Evolutionary conservation across 805 yeast genomes (phyloP), one percentile per base, ranked within the genome.

Genomic region (Grigorovia humatica): DNA sequence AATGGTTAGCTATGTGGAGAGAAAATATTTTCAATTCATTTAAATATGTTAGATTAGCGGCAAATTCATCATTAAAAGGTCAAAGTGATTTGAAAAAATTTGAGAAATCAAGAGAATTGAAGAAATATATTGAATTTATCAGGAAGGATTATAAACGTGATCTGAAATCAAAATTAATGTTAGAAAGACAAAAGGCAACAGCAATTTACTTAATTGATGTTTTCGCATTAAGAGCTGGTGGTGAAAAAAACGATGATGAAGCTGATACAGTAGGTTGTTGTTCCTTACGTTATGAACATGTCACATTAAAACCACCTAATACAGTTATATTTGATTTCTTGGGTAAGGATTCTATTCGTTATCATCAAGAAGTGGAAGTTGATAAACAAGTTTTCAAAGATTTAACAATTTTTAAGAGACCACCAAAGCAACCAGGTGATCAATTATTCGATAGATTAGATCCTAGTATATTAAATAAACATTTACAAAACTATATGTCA

Each of bases 221-320:
- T 2, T 83, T 91, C 62, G 98, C 98, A 0, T 76, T 91, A 57
- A 86, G 98, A 83, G 97, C 97, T 1, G 97, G 97, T 66, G 96
- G 97, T 60, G 97, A 91, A 68, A 91, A 91, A 67, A 85, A 91
- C 11, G 98, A 91, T 2, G 98, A 91, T 59, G 97, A 90, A 65
- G 98, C 98, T 2, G 98, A 91, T 66, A 91, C 98, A 1, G 98
- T 91, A 46, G 98, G 98, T 46, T 91, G 98, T 70, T 91, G 98
- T 70, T 90, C 97, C 1, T 76, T 91, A 58, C 74, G 98, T 61
- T 90, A 73, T 63, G 98, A 90, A 66, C 98, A 90, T 68, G 78
- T 91, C 45, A 83, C 90, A 1, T 74, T 91, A 53, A 79, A 79
- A 58, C 96, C 96, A 2, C 96, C 96, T 9, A 81, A 80, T 58